Base-by-base conservation (phyloP, 352 stramenopile genomes). In the Pythium graminicola region DNA sequence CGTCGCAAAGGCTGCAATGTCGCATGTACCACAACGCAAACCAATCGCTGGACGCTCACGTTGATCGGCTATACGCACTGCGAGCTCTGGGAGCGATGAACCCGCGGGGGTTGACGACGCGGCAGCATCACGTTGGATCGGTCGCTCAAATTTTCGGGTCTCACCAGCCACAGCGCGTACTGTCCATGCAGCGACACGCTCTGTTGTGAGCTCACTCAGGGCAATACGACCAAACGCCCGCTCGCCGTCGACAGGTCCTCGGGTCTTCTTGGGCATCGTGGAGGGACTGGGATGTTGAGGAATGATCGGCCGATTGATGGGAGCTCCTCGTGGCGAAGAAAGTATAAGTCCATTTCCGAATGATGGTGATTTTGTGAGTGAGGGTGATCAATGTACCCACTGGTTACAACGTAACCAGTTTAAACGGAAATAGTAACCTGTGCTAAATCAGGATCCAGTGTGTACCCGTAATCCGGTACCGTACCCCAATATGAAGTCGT, bases 1-100 rank as follows among this genome's bases (percentile, higher is more conserved):
- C 35, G 79, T 81, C 6, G 59, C 63, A 42, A 96, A 96, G 19
- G 61, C 24, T 8, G 67, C 26, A 17, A 89, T 64, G 14, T 89
- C 76, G 49, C 86, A 95, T 17, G 81, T 72, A 20, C 80, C 74
- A 24, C 84, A 94, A 45, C 80, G 81, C 35, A 92, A 60, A 22
- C 76, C 73, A 8, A 76, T 52, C 13, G 70, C 64, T 50, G 72
- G 62, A 35, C 58, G 65, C 41, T 65, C 57, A 45, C 61, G 62
- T 32, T 83, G 63, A 50, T 65, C 56, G 27, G 56, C 39, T 52
- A 59, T 41, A 41, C 72, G 74, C 8, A 73, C 53, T 3, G 67
- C 57, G 16, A 81, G 59, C n/a, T 42, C 22, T 2, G 41, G 54
- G n/a, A 57, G n/a, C n/a, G 42, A 19, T 64, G 50, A 29, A 43